phyloP scores from a whole-genome alignment of 2,329 filamentous ascomycete genomes.

The Teratosphaeria gauchensis region DNA sequence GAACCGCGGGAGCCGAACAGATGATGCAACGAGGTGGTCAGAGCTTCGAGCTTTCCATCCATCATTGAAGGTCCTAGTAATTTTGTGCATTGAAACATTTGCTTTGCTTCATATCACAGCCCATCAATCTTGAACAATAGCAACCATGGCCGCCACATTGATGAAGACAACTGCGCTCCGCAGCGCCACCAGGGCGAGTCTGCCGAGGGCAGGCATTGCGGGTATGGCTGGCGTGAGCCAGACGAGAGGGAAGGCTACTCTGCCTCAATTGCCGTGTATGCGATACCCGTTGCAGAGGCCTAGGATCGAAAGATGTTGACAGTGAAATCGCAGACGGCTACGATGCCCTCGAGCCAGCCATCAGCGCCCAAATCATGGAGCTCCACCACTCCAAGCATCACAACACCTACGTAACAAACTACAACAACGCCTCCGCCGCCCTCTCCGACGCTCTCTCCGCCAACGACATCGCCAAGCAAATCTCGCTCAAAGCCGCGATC shows the following conservation, averaged over 20 bases:
- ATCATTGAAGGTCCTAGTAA: background rate
- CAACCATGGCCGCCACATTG: conserved; percentile 65
- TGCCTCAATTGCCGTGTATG: conserved; percentile 75
- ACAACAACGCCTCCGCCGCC: conserved; percentile 71
- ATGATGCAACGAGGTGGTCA: background rate
- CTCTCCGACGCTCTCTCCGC: conserved; percentile 48
- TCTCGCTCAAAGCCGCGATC: conserved; percentile 48
- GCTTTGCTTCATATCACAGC: background rate
- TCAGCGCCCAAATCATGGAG: conserved; percentile 92
- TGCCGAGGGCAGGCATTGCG: conserved; percentile 50
- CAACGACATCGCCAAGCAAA: conserved; percentile 45
- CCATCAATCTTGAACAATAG: background rate
- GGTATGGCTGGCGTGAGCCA: conserved; percentile 65
- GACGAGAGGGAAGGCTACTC: conserved; percentile 77
- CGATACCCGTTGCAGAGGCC: background rate
- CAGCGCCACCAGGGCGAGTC: conserved; percentile 59
- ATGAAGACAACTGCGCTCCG: conserved; percentile 63
- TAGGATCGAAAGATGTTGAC: background rate
- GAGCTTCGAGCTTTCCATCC: background rate
- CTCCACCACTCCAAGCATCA: conserved; percentile 92
- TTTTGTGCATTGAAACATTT: background rate
- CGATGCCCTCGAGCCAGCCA: conserved; percentile 74
- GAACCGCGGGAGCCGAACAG: background rate
- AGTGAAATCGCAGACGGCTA: conserved; percentile 72
- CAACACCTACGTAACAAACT: conserved; percentile 83